Conservation (phyloP, 306 rosid genomes). For the Vicia faba region DNA sequence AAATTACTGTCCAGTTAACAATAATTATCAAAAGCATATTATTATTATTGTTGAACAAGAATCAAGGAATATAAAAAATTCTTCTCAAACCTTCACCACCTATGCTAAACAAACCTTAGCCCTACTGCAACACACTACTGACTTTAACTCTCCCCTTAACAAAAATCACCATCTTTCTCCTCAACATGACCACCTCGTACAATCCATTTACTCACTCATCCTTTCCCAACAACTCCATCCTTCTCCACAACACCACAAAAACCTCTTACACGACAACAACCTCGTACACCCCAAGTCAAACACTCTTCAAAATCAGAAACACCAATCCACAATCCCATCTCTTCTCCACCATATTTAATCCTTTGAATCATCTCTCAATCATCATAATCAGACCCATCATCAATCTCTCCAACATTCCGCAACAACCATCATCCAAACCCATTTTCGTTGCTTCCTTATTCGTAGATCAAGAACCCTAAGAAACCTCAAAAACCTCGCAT, state of each 20-base stretch:
- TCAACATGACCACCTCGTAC: slow-evolving; percentile 54
- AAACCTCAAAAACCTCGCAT: slow-evolving; percentile 75
- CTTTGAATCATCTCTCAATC: slow-evolving; percentile 73
- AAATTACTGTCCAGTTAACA: too few relatives aligned
- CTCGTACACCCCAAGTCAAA: slow-evolving; percentile 27
- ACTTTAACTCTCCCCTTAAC: too few relatives aligned
- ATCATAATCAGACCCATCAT: slow-evolving; percentile 6
- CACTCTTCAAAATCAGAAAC: slow-evolving; percentile 31
- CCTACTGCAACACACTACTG: too few relatives aligned
- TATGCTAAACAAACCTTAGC: too few relatives aligned
- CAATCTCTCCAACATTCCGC: slow-evolving; percentile 68
- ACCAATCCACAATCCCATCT: slow-evolving; percentile 48
- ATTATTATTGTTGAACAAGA: too few relatives aligned
- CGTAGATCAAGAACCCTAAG: slow-evolving; percentile 85
- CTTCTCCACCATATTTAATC: slow-evolving; percentile 76
- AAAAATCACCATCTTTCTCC: slow-evolving; percentile 17
- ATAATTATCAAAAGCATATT: too few relatives aligned
- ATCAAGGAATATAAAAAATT: too few relatives aligned
- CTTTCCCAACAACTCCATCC: slow-evolving; percentile 38
- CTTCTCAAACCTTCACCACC: too few relatives aligned
- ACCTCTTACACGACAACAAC: neutral
- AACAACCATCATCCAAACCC: slow-evolving; percentile 74
- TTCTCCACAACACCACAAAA: neutral
- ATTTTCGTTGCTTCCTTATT: slow-evolving; percentile 81
- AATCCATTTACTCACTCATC: slow-evolving; percentile 53